Conservation (phyloP, 768 basidiomycete species). For the Amanita subjunquillea region DNA sequence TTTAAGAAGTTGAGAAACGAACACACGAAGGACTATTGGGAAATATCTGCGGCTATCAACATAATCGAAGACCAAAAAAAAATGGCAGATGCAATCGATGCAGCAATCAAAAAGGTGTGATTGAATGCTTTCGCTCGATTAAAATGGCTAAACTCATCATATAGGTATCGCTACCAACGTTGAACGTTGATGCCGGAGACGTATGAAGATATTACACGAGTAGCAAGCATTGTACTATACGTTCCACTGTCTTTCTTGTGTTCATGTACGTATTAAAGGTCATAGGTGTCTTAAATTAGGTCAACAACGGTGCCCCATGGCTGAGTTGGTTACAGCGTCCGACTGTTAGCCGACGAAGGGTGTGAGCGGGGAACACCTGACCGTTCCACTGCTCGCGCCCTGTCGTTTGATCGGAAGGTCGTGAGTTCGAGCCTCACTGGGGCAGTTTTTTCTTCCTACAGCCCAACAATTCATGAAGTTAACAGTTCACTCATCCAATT, state of each 20-base stretch:
- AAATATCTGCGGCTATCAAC: background rate
- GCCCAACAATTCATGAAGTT: too few relatives aligned
- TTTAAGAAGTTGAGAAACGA: background rate
- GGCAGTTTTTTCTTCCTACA: constrained; percentile 28
- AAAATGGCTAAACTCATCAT: too few relatives aligned
- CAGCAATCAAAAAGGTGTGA: background rate
- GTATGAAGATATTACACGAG: too few relatives aligned
- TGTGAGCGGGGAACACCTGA: background rate
- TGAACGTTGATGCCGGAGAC: too few relatives aligned
- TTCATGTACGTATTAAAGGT: too few relatives aligned
- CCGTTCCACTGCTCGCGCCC: background rate
- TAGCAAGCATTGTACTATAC: too few relatives aligned
- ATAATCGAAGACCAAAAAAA: background rate
- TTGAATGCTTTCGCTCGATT: too few relatives aligned
- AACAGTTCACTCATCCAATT: too few relatives aligned
- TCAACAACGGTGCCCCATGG: constrained; percentile 43
- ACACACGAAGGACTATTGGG: background rate
- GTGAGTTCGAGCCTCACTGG: constrained; percentile 67
- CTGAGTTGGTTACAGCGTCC: constrained; percentile 74
- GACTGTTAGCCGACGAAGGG: constrained; percentile 41
- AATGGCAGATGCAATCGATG: background rate
- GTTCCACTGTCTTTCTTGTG: too few relatives aligned
- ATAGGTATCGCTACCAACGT: too few relatives aligned
- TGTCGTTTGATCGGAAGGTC: constrained; percentile 45
- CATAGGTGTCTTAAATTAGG: background rate